Evolutionary conservation across 1,284 basidiomycete genomes (phyloP).

Genomic region (Hypsizygus ulmarius): DNA sequence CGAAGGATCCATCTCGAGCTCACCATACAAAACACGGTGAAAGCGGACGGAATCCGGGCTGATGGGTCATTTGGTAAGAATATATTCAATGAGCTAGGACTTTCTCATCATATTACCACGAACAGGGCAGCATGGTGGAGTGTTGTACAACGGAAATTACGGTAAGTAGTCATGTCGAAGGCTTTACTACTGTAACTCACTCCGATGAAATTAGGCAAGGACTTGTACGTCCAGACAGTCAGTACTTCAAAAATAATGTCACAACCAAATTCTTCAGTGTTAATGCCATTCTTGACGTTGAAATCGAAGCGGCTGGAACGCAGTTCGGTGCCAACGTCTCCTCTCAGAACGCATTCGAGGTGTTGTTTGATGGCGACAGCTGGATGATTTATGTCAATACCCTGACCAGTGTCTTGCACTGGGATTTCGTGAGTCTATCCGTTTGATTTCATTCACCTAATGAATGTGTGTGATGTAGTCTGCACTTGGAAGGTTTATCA

Average conservation of each 20-base stretch:
- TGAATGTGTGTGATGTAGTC: conserved; percentile 33
- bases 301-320: conserved; percentile 52
- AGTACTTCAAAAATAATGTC: conserved; percentile 26
- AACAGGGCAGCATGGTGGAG: conserved; percentile 41
- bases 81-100: conserved; percentile 45
- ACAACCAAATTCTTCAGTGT: conserved; percentile 34
- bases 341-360: conserved; percentile 44
- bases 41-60: conserved; percentile 57
- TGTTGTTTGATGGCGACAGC: conserved; percentile 49
- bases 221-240: conserved; percentile 43
- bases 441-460: not conserved
- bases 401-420: conserved; percentile 54
- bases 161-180: conserved; percentile 19
- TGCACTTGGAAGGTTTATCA: conserved; percentile 59
- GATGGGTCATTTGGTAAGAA: conserved; percentile 54
- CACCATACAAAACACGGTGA: conserved; percentile 40
- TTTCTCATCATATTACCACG: conserved; percentile 48
- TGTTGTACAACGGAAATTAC: conserved; percentile 68
- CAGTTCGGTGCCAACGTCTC: conserved; percentile 43
- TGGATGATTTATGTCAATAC: conserved; percentile 71
- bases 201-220: conserved; percentile 43
- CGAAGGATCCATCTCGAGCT: conserved; percentile 48
- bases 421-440: conserved; percentile 66
- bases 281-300: conserved; percentile 51
- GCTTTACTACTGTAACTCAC: conserved; percentile 44